Base-by-base conservation (phyloP, 257 asterid species). In the Solanum piurae region DNA sequence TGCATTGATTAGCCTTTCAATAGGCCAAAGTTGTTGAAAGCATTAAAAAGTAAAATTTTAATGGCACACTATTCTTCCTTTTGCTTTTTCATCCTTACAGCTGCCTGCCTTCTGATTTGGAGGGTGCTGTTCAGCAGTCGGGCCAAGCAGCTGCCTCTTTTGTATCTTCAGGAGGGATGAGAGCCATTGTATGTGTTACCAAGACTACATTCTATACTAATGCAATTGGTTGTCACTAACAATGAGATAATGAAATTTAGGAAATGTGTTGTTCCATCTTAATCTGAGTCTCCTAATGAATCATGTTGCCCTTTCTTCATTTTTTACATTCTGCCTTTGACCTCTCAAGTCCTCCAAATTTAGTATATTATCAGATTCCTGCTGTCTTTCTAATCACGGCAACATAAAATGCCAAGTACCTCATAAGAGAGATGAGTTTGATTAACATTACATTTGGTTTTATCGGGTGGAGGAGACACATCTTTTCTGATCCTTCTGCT, bases 61-160 rank as follows among this genome's bases (percentile, higher is more conserved):
- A 82, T 46, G 44, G 29, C 31, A 29, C 37, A 12, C 69, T 82
- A 27, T 18, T 49, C 44, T 82, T 82, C 86, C 44, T 29, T 29
- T 49, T 82, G 29, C 89, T 38, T 36, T 12, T 82, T 72, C 83
- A 71, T 92, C 88, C 92, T 91, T 90, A 62, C 95, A 97, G 99
- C 90, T 95, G 98, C 90, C 90, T 97, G 91, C 98, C 99, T 86
- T 92, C 95, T 90, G 98, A 94, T 90, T 91, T 97, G 97, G 98
- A 92, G 92, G 99, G 98, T 88, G 99, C 99, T 37, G 97, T 97
- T 88, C 92, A 88, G 80, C 99, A 97, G 90, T 94, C 99, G 5
- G 96, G 98, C 90, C 93, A 90, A 93, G 98, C 99, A 87, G 89
- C 91, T 88, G 98, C 98, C 3, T 92, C 92, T 88, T 97, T 95